Conservation (phyloP, 1,284 basidiomycete species). For the Cryptococcus sp. region DNA sequence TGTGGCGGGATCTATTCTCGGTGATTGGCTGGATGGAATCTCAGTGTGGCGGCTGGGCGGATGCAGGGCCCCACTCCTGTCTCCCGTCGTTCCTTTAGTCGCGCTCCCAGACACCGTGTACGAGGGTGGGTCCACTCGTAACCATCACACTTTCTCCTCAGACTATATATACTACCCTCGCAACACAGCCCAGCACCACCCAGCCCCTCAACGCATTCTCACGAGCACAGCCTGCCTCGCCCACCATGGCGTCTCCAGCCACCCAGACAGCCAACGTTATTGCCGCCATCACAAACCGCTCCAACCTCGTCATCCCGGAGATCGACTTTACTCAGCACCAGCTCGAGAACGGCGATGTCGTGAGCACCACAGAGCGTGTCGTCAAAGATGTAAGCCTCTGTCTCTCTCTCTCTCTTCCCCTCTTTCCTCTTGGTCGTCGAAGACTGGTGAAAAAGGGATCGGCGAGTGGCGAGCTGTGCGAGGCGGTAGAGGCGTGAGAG, state of each 20-base stretch:
- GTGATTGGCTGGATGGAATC: conserved; percentile 12
- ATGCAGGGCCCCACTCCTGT: neutral
- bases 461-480: neutral
- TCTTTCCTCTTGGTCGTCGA: neutral
- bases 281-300: conserved; percentile 41
- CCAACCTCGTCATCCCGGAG: conserved; percentile 57
- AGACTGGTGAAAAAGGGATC: neutral
- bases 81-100: neutral
- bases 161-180: neutral
- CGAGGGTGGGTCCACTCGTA: neutral
- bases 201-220: conserved; percentile 3
- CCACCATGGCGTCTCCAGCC: conserved; percentile 37
- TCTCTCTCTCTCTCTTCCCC: no score
- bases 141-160: neutral
- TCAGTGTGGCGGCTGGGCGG: conserved; percentile 10
- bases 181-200: neutral
- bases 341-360: conserved; percentile 79
- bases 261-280: conserved; percentile 48
- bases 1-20: neutral
- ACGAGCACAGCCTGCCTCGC: neutral
- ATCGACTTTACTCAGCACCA: conserved; percentile 86
- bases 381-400: conserved; percentile 50
- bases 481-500: neutral
- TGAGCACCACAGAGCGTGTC: conserved; percentile 58
- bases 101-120: neutral